Conservation (phyloP, 306 rosid genomes). For the Calophaca sinica region DNA sequence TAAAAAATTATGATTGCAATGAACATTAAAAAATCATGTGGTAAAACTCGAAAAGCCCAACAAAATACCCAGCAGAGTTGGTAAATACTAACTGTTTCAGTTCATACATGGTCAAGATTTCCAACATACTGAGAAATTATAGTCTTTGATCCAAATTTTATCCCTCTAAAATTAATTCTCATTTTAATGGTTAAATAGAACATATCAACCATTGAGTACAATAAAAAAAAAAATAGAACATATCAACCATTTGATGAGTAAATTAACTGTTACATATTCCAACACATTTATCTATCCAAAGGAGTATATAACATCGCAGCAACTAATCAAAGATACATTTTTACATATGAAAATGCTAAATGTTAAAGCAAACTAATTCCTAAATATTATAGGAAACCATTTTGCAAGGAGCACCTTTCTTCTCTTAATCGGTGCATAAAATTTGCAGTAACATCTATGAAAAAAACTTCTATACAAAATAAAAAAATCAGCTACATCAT, state of each 20-base stretch:
- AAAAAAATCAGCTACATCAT: constrained; percentile 3
- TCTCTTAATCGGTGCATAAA: constrained; percentile 13
- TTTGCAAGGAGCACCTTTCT: not conserved
- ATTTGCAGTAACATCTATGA: not conserved
- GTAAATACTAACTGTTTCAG: too few species aligned
- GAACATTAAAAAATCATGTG: too few species aligned
- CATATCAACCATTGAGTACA: not conserved
- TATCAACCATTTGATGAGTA: not conserved
- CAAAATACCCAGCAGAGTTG: too few species aligned
- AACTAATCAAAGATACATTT: constrained; percentile 5
- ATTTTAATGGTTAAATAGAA: too few species aligned
- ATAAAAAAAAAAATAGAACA: too few species aligned
- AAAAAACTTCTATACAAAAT: not conserved
- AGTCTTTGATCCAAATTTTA: too few species aligned
- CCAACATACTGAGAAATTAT: too few species aligned
- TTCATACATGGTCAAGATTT: too few species aligned
- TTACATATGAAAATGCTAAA: not conserved
- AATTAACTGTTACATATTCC: not conserved
- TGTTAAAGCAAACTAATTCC: not conserved
- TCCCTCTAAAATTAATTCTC: too few species aligned
- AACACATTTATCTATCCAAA: not conserved
- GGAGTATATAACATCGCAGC: not conserved
- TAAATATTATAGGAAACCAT: constrained; percentile 4
- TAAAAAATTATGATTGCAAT: too few species aligned
- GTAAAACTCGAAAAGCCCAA: too few species aligned